Base-by-base conservation (phyloP, 228 moss, liverwort and hornwort genomes). In the Sphagnum fallax region DNA sequence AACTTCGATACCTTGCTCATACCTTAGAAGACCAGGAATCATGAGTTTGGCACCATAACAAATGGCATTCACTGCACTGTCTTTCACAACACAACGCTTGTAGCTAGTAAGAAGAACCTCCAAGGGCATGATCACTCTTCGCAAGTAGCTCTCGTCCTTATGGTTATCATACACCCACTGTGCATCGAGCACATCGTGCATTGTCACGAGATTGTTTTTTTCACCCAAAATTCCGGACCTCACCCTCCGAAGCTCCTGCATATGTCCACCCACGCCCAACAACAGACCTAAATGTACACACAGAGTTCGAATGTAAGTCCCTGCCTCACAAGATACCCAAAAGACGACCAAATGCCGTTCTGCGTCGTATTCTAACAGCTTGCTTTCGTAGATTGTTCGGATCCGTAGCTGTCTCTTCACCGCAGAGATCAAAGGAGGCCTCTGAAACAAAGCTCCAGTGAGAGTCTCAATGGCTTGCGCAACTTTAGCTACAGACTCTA, bases 31-130 rank as follows among this genome's bases (percentile, higher is more conserved):
- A 16, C 96, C 96, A 0, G 96, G 96, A 68, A 96, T 91, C 96
- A 96, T 96, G 6, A 96, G 74, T 81, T 92, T 96, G 6, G 96
- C 96, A n/a, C 96, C 96, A 12, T 91, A 96, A 61, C 96, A 96
- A 15, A 96, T 91, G 4, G 96, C 96, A 66, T 96, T 96, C 73
- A 96, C 93, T 8, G 91, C 89, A 61, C 93, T 96, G 48, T 96
- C 96, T 68, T 96, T 96, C 49, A 96, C 96, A 6, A 96, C 96
- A 62, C 91, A 80, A 51, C 93, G 74, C 75, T 92, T 96, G 74
- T 96, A 96, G 53, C 96, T 92, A 10, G 96, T 96, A 11, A 96
- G 64, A 4, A 96, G 89, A 16, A 96, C 96, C 79, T 96, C 96
- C 52, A 96, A 50, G 0, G 96, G 96, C 96, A 96, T 96, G 70